These are phyloP conservation scores for Paecilomyces dactylethromorphus DNA, from an alignment of 2,329 filamentous ascomycete genomes.

Conservation along the genomic window DNA sequence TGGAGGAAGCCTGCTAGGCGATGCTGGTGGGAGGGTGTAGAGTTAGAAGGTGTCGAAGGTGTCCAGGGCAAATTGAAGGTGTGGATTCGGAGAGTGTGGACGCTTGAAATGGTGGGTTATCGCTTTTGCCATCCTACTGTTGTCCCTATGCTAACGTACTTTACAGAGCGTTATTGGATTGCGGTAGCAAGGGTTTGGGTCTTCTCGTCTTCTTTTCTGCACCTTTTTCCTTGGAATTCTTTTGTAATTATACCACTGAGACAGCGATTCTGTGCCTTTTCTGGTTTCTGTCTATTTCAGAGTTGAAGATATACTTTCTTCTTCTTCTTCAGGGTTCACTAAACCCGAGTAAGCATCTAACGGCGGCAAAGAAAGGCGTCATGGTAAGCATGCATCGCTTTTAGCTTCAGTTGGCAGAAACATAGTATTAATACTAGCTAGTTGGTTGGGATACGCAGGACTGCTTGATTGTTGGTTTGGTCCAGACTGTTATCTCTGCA, in stretches of 20 bases:
- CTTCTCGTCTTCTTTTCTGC: constrained; percentile 10
- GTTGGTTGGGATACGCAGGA: neutral
- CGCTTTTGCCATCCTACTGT: neutral
- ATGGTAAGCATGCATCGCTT: constrained; percentile 4
- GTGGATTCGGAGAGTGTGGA: constrained; percentile 98
- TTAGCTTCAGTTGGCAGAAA: neutral
- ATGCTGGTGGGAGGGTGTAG: constrained; percentile 99
- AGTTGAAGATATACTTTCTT: constrained; percentile 15
- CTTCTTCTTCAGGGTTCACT: neutral
- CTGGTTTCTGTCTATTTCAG: constrained; percentile 9
- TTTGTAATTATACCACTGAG: constrained; percentile 11
- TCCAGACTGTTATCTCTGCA: neutral
- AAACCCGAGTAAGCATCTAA: neutral
- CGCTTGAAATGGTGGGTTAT: constrained; percentile 76
- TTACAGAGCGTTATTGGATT: constrained; percentile 74
- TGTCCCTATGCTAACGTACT: constrained; percentile 12
- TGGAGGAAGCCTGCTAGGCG: constrained; percentile 94
- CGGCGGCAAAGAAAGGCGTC: constrained; percentile 13
- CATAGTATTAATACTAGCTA: neutral
- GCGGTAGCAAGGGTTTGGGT: constrained; percentile 36
- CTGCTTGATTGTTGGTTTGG: neutral
- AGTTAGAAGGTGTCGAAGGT: constrained; percentile 81
- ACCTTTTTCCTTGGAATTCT: constrained; percentile 12
- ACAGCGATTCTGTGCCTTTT: constrained; percentile 4
- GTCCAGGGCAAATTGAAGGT: constrained; percentile 91